Base-by-base conservation (phyloP, 768 basidiomycete genomes). In the Mrakia frigida region DNA sequence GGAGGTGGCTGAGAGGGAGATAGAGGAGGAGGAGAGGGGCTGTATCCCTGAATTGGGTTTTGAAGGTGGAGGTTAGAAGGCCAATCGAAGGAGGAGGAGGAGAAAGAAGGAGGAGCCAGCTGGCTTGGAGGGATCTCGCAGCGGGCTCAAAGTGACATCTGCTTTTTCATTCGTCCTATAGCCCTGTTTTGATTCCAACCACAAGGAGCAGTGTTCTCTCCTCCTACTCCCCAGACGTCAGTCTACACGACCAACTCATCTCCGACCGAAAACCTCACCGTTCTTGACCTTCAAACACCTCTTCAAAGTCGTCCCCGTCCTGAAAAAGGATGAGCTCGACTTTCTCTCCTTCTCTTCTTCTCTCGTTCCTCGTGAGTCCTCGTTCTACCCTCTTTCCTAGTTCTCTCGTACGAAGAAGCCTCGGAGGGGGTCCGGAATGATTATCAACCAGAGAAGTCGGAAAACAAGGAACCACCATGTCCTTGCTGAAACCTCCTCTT, bases 401-500 rank as follows among this genome's bases (percentile, higher is more conserved):
- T 65, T 37, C 33, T 16, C 31, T n/a, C 2, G 25, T 31, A 6
- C 21, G 10, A n/a, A n/a, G n/a, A n/a, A n/a, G 25, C 61, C 25
- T 63, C 61, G 35, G 2, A 23, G 23, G 63, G 37, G 23, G 18
- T 4, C 33, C 63, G 33, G 63, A 65, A 65, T 10, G 37, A 65
- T 25, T 33, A 65, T n/a, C 33, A 65, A 31, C 63, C 37, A 33
- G 37, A 65, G 37, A 65, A 39, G 37, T 33, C 31, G 63, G 37
- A 65, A 39, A 16, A 37, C 31, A 65, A 65, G 63, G 37, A 65
- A 65, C 41, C 35, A 39, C 67, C 41, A 87, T 92, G 81, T 81
- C 79, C 86, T 83, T 96, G 98, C 33, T 89, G 87, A 80, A 98
- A 98, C 98, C 70, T 88, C 87, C 87, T 89, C 90, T 2, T 92